Evolutionary conservation across 2,329 filamentous ascomycete species (phyloP).

Genomic region (Aureobasidium uvarum): DNA sequence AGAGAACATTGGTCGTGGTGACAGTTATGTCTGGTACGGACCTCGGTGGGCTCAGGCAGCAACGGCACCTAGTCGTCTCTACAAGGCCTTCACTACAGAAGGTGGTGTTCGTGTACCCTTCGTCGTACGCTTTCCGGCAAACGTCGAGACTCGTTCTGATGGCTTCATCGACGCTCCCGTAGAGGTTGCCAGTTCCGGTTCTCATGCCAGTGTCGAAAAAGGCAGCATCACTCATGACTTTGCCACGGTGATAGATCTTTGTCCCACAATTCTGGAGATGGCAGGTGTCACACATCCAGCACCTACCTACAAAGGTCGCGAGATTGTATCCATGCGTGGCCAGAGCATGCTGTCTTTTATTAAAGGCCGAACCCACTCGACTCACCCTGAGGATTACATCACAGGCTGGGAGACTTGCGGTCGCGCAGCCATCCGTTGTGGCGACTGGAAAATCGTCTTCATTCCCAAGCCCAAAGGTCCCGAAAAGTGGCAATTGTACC

Average conservation of each 20-base stretch:
- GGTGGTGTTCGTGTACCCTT: slow-evolving; percentile 56
- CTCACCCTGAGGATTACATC: slow-evolving; percentile 54
- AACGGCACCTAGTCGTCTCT: slow-evolving; percentile 51
- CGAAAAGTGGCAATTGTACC: slow-evolving; percentile 59
- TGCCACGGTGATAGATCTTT: slow-evolving; percentile 48
- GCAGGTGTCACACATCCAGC: slow-evolving; percentile 53
- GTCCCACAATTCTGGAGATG: slow-evolving; percentile 49
- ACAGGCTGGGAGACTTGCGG: slow-evolving; percentile 59
- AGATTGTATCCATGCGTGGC: slow-evolving; percentile 54
- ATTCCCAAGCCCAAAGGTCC: slow-evolving; percentile 57
- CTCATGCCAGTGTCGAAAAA: slow-evolving; percentile 29
- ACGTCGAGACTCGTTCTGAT: slow-evolving; percentile 29
- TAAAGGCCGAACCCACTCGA: slow-evolving; percentile 37
- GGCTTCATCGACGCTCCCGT: slow-evolving; percentile 49
- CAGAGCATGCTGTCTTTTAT: slow-evolving; percentile 49
- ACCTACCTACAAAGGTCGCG: slow-evolving; percentile 51
- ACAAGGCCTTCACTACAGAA: slow-evolving; percentile 49
- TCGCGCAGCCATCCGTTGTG: slow-evolving; percentile 55
- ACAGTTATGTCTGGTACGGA: slow-evolving; percentile 62
- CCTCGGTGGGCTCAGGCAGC: slow-evolving; percentile 57
- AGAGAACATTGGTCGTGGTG: slow-evolving; percentile 57
- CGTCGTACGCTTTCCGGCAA: slow-evolving; percentile 44
- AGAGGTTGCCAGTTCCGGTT: slow-evolving; percentile 35
- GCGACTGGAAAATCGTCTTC: slow-evolving; percentile 59
- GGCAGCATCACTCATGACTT: slow-evolving; percentile 52